Evolutionary conservation across 2,329 filamentous ascomycete genomes (phyloP), one percentile per base, ranked within the genome.

Genomic region (Colletotrichum lupini): DNA sequence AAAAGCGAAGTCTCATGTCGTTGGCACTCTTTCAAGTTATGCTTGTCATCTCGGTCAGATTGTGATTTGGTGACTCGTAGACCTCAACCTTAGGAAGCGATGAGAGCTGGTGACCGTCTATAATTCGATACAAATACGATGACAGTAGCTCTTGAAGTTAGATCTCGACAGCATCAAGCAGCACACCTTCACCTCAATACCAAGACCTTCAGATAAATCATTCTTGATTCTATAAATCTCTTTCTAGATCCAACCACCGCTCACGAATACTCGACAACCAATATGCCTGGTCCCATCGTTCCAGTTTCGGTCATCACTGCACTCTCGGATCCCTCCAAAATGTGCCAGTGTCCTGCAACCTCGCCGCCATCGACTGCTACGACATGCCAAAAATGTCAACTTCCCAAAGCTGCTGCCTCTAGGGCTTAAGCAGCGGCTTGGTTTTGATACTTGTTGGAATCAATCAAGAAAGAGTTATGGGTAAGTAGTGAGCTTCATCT

Each of bases 211-310:
- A 49, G 6, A n/a, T 4, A 3, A 1, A 5, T 16, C n/a, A 35
- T 19, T 24, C n/a, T 24, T 22, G 9, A 26, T 12, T 24, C 28
- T 12, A 26, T 3, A 16, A 7, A 2, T 4, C 8, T 7, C 11
- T 3, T 30, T 12, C n/a, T 12, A 4, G 5, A 24, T 3, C 16
- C 4, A 11, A 8, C 11, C 7, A 32, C 12, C 59, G 19, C 9
- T 4, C 19, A 49, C 42, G n/a, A 49, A 49, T 19, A n/a, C 42
- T n/a, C 42, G 7, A 42, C 16, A 49, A 19, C 19, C 62, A 65
- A 56, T 5, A 65, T 65, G 62, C 62, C 62, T 55, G 62, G 12
- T 7, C 62, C 62, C 12, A 37, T 65, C 22, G n/a, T 65, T 16
- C 62, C 62, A 2, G 62, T 32, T 7, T 26, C 62, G 2, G 62